Conservation (phyloP, 169 alveolate genomes). For the Toxoplasma gondii region DNA sequence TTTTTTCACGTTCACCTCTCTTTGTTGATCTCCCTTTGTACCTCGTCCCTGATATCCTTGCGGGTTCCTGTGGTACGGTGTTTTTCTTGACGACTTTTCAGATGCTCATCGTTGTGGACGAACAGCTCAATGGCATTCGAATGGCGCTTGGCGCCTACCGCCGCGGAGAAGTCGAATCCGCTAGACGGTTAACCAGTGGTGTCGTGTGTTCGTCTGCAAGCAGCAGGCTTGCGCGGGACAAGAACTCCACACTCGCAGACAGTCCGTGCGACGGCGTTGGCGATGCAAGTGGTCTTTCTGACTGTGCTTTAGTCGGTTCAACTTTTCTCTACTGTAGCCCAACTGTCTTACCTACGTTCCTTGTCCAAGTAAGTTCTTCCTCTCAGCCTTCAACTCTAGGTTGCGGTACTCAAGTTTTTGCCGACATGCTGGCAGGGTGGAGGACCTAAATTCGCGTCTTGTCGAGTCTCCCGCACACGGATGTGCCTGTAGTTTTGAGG, state of each 20-base stretch:
- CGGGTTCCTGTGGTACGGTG: no score
- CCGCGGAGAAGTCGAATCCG: constrained; percentile 38
- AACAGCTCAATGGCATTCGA: constrained; percentile 44
- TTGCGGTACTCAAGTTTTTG: no score
- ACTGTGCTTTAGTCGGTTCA: background rate
- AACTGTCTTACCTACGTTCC: background rate
- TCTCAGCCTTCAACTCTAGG: no score
- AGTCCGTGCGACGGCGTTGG: background rate
- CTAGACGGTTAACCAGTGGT: background rate
- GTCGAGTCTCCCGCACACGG: no score
- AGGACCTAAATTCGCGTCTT: no score
- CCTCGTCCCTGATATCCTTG: no score
- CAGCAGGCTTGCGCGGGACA: background rate
- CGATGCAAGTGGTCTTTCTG: background rate
- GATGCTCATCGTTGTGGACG: constrained; percentile 43
- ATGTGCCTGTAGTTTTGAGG: no score
- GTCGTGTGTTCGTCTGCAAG: background rate
- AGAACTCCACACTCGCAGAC: background rate
- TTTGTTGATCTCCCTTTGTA: no score
- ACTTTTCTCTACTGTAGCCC: constrained; percentile 11
- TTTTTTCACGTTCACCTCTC: no score
- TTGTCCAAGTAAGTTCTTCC: background rate
- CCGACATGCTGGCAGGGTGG: no score
- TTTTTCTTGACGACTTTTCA: background rate
- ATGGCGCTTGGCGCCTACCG: constrained; percentile 50